Evolutionary conservation across 345 rosid species (phyloP), one percentile per base, ranked within the genome.

Genomic region (Salix koriyanagi): DNA sequence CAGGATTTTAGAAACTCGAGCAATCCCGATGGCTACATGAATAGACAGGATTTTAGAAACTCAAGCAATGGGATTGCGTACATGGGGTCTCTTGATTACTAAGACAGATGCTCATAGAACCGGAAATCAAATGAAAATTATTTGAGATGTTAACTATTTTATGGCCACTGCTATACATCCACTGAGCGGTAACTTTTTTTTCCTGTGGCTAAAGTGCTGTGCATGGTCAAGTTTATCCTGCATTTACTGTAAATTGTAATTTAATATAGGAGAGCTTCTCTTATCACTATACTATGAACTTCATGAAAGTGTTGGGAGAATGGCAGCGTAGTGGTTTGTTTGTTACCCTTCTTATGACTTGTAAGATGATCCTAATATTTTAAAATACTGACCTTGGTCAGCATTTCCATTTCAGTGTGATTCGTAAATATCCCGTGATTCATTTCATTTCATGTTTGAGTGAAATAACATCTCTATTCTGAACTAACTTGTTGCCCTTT

Each of bases 1-100:
- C 83, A 70, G 28, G 79, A 72, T 44, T 26, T 71, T 67, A 77
- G 81, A 73, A 58, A 58, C n/a, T 16, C 62, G 6, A 56, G 23
- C 62, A 56, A 41, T 41, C 44, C 44, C 42, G 79, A 80, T 30
- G 81, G 72, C 30, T 72, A 70, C 54, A 41, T 64, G 52, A 62
- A 70, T 65, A 42, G 79, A 37, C 83, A 70, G 28, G 81, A 72
- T 44, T 26, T 71, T 61, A 77, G 62, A 56, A 56, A 56, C 62
- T 56, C 28, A 9, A 58, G 62, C 62, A 58, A 58, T n/a, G 28
- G 64, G 64, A 23, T 58, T 58, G 28, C 64, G 23, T n/a, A 26
- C 5, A 58, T 58, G 28, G 64, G 64, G 15, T 58, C 64, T 23
- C 64, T 58, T 23, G 64, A 58, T 26, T 58, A 58, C 28, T 1